Conservation (phyloP, 805 yeast species). For the Starmerella bacillaris region DNA sequence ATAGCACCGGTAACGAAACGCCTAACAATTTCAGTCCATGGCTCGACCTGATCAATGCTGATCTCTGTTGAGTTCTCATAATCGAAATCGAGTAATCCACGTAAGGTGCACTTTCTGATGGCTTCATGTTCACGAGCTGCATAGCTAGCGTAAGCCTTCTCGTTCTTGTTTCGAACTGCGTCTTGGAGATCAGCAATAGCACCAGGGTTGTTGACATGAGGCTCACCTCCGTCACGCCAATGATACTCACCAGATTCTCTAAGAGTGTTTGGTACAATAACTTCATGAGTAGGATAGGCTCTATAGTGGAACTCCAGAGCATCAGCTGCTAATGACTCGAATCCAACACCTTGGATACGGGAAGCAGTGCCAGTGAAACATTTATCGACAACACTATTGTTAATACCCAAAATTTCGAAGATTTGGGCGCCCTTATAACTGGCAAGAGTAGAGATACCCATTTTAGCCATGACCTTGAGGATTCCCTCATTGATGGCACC, state of each 20-base stretch:
- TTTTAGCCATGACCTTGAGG: constrained; percentile 92
- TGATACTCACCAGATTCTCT: constrained; percentile 96
- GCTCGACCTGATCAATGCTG: constrained; percentile 95
- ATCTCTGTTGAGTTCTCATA: constrained; percentile 51
- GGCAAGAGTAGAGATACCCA: constrained; percentile 97
- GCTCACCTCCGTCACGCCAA: constrained; percentile 97
- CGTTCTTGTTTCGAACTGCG: constrained; percentile 95
- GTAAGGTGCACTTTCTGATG: constrained; percentile 74
- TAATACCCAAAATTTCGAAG: constrained; percentile 91
- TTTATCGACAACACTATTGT: constrained; percentile 82
- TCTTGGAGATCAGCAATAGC: constrained; percentile 93
- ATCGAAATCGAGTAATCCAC: constrained; percentile 88
- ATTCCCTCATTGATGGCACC: constrained; percentile 79
- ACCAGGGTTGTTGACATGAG: constrained; percentile 84
- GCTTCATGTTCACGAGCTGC: constrained; percentile 83
- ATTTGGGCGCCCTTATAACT: constrained; percentile 99
- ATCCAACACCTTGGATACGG: constrained; percentile 86
- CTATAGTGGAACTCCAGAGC: constrained; percentile 85
- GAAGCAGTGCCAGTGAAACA: constrained; percentile 97
- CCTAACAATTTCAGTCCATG: constrained; percentile 97
- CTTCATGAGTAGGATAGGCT: constrained; percentile 67
- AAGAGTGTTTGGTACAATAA: constrained; percentile 51
- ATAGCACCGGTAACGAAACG: constrained; percentile 98
- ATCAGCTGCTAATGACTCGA: constrained; percentile 91
- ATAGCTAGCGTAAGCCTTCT: constrained; percentile 77